A percentile compares a stretch with the other conserved stretches of the same genome.
Evolutionary conservation across 305 asterid species (phyloP).

Genomic region (Rubia peregrina): DNA sequence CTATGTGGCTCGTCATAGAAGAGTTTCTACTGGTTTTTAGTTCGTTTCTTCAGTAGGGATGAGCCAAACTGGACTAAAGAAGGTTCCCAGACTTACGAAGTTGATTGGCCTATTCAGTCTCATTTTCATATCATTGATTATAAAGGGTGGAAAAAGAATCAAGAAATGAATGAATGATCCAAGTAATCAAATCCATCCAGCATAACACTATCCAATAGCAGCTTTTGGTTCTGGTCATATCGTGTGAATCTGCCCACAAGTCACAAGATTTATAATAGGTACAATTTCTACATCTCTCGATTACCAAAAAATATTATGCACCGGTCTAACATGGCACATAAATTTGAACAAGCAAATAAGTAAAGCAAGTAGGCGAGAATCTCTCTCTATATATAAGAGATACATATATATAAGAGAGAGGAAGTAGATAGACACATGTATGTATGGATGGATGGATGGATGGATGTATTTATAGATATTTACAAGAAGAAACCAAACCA

Average conservation of each 20-base stretch:
- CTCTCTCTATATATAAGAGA: not conserved
- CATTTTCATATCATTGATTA: not conserved
- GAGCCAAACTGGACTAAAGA: not conserved
- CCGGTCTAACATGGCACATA: not conserved
- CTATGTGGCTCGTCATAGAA: not conserved
- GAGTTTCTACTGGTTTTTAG: not conserved
- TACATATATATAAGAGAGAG: not conserved
- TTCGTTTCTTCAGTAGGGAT: not conserved
- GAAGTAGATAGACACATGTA: not conserved
- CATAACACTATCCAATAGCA: not conserved
- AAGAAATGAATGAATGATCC: not conserved
- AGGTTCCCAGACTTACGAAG: not conserved
- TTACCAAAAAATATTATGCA: not conserved
- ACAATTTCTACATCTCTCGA: not conserved
- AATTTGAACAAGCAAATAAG: not conserved
- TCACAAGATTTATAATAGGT: not conserved
- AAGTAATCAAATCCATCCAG: not conserved
- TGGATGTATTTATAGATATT: not conserved
- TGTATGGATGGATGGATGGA: not conserved
- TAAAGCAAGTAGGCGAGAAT: not conserved
- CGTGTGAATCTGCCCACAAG: not conserved
- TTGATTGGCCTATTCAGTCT: not conserved
- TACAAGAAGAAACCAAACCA: constrained; percentile 35
- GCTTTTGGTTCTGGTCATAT: not conserved
- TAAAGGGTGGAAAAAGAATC: not conserved